Conservation (phyloP, 78 protist species). For the Dictyostelium brefeldianum region DNA sequence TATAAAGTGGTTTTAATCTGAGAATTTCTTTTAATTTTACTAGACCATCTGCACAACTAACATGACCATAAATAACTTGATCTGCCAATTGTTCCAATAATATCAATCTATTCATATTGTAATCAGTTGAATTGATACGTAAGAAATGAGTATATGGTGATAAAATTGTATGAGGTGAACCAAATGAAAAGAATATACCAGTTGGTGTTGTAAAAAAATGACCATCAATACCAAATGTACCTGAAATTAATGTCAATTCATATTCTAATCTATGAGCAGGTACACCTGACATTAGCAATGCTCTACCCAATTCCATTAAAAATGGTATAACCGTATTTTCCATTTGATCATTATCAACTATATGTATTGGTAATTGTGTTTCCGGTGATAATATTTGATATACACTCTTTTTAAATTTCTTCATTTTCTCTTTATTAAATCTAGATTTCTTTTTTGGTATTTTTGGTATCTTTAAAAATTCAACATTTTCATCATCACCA, state of each 20-base stretch:
- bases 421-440: conserved; percentile 42
- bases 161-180: conserved; percentile 80
- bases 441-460: conserved; percentile 40
- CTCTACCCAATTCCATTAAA: conserved; percentile 77
- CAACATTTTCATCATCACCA: background rate
- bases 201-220: conserved; percentile 78
- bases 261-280: conserved; percentile 75
- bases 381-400: conserved; percentile 58
- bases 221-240: conserved; percentile 75
- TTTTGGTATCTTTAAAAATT: background rate
- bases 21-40: conserved; percentile 28
- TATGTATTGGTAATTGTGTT: conserved; percentile 60
- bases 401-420: conserved; percentile 69
- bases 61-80: conserved; percentile 57
- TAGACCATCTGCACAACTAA: conserved; percentile 39
- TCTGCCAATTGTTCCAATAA: conserved; percentile 50
- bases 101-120: conserved; percentile 62
- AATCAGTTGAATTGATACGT: conserved; percentile 49
- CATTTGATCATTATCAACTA: conserved; percentile 43
- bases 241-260: conserved; percentile 50
- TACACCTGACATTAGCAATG: conserved; percentile 69
- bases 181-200: conserved; percentile 75
- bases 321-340: conserved; percentile 65
- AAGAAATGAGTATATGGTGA: conserved; percentile 79
- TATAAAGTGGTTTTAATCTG: conserved; percentile 41